A percentile compares a stretch with the other conserved stretches of the same genome.
These are phyloP conservation scores for Capillidium heterosporum DNA, from an alignment of 371 early-diverging fungal genomes.

Conservation along the genomic window DNA sequence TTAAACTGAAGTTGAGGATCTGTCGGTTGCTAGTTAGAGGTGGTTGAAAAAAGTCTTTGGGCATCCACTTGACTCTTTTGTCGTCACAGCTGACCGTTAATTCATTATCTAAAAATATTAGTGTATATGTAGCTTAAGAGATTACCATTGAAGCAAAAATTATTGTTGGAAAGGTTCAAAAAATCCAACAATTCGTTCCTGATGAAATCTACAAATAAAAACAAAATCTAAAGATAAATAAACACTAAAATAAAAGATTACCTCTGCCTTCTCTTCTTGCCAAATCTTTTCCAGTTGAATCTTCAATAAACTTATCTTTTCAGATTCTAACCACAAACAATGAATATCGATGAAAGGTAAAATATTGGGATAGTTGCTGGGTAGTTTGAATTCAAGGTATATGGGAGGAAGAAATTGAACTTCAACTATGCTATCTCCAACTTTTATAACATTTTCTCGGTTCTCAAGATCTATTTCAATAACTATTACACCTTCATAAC, in stretches of 20 bases:
- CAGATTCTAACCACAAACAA: slow-evolving; percentile 9
- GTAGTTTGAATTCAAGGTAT: slow-evolving; percentile 8
- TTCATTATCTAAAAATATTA: neutral
- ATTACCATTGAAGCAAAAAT: slow-evolving; percentile 5
- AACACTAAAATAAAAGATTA: slow-evolving; percentile 2
- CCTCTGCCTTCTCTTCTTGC: slow-evolving; percentile 9
- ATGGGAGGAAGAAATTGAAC: slow-evolving; percentile 7
- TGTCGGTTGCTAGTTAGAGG: neutral
- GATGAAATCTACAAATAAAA: slow-evolving; percentile 9
- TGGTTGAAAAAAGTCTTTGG: neutral
- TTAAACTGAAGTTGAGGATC: neutral
- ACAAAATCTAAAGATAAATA: slow-evolving; percentile 7
- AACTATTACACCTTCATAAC: no score
- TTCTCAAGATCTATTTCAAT: no score
- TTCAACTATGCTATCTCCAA: no score
- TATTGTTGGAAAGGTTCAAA: neutral
- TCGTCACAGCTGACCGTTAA: neutral
- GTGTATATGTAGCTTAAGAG: neutral
- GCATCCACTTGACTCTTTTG: neutral
- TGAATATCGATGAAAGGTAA: slow-evolving; percentile 4
- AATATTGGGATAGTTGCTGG: slow-evolving; percentile 8
- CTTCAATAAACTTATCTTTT: slow-evolving; percentile 2
- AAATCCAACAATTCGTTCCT: slow-evolving; percentile 7
- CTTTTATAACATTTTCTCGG: neutral
- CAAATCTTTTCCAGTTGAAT: slow-evolving; percentile 7